Evolutionary conservation across 208 protist species (phyloP).

Genomic region (Trypanosoma caninum): DNA sequence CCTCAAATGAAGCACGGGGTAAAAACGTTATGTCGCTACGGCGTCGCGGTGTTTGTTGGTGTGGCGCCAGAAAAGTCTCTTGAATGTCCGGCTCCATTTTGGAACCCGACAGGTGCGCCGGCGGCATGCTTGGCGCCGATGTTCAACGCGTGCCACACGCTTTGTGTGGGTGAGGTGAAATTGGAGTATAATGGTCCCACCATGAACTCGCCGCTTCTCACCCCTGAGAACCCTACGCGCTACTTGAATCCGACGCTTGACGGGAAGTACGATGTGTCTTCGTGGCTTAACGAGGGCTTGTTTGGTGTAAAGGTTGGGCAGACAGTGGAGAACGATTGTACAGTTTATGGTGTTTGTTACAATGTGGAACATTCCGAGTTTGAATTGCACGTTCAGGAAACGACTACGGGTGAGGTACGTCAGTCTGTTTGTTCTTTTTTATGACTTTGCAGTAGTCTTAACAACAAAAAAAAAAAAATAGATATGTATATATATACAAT

Average conservation of each 20-base stretch:
- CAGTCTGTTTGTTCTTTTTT: conserved; percentile 5
- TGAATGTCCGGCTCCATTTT: conserved; percentile 43
- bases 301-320: conserved; percentile 59
- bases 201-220: conserved; percentile 36
- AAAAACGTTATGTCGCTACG: conserved; percentile 80
- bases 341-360: conserved; percentile 64
- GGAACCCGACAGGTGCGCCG: conserved; percentile 68
- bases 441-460: not conserved
- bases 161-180: conserved; percentile 48
- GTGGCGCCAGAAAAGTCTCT: conserved; percentile 29
- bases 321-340: conserved; percentile 26
- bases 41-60: conserved; percentile 64
- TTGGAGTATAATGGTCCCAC: conserved; percentile 79
- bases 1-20: conserved; percentile 41
- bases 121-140: conserved; percentile 69
- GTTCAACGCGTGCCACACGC: conserved; percentile 43
- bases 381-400: conserved; percentile 57
- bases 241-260: conserved; percentile 58
- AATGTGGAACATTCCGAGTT: conserved; percentile 44
- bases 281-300: conserved; percentile 73
- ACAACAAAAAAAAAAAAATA: not conserved
- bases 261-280: conserved; percentile 37
- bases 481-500: no score
- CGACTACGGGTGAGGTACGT: conserved; percentile 21
- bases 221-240: conserved; percentile 41